phyloP scores from a whole-genome alignment of 306 rosid species.

The Gastrolobium bilobum region DNA sequence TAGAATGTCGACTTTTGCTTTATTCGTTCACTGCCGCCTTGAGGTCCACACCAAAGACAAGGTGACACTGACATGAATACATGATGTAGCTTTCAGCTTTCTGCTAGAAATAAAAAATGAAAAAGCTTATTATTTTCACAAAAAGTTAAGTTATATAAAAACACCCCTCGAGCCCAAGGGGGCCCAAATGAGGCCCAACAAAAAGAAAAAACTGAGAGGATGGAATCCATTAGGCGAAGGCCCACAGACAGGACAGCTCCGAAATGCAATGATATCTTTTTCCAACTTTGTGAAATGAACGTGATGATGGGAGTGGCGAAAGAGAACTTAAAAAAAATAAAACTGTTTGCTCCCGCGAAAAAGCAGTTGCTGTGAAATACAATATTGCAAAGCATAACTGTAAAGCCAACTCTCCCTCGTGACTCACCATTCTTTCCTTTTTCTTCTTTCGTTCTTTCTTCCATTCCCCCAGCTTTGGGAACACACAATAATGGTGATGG shows the following conservation, averaged over 20 bases:
- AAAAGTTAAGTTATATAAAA: background rate
- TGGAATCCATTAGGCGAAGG: conserved; percentile 8
- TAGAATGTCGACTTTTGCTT: background rate
- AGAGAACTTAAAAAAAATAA: conserved; percentile 55
- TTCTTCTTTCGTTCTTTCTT: conserved; percentile 17
- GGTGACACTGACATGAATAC: background rate
- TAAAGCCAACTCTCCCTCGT: conserved; percentile 61
- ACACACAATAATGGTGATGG: conserved; percentile 70
- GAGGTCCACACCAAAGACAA: background rate
- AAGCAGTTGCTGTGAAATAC: conserved; percentile 57
- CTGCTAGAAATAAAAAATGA: background rate
- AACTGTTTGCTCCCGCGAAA: conserved; percentile 77
- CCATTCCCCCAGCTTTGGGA: background rate
- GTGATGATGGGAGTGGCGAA: conserved; percentile 30
- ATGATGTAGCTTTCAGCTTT: background rate
- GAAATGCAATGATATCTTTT: conserved; percentile 7
- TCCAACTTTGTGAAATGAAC: background rate
- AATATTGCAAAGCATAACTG: conserved; percentile 67
- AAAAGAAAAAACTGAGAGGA: background rate
- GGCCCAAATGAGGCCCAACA: conserved; percentile 22
- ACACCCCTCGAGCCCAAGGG: background rate
- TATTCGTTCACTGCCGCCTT: background rate
- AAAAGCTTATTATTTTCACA: background rate
- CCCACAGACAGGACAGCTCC: conserved; percentile 47
- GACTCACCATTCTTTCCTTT: background rate